phyloP scores from a whole-genome alignment of 257 asterid genomes.

The Gentiana macrophylla region DNA sequence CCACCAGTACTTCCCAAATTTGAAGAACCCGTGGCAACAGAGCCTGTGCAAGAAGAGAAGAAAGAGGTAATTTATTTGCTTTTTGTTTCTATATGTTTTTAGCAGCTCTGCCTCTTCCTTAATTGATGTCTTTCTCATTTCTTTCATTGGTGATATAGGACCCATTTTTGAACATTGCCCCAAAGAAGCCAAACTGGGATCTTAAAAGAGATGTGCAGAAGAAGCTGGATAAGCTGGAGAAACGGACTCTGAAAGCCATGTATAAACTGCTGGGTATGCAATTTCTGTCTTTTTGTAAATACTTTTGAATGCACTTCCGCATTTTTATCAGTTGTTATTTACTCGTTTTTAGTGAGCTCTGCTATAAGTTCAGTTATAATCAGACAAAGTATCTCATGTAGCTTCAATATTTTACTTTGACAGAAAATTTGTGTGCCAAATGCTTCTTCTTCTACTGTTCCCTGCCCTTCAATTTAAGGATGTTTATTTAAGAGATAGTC shows the following conservation, averaged over 20 bases:
- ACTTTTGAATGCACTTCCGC: too few species aligned
- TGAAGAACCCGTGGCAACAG: slow-evolving; percentile 64
- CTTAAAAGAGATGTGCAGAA: slow-evolving; percentile 88
- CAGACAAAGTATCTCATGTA: too few species aligned
- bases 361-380: too few species aligned
- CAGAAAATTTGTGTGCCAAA: too few species aligned
- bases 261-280: slow-evolving; percentile 54
- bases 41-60: slow-evolving; percentile 58
- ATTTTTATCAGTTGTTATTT: too few species aligned
- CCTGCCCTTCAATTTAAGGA: too few species aligned
- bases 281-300: background rate
- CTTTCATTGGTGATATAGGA: slow-evolving; percentile 33
- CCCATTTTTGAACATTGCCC: slow-evolving; percentile 90
- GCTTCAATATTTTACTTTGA: too few species aligned
- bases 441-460: too few species aligned
- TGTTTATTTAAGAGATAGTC: too few species aligned
- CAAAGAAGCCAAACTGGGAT: slow-evolving; percentile 98
- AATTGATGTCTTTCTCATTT: background rate
- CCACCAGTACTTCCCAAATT: slow-evolving; percentile 85
- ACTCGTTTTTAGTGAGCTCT: too few species aligned
- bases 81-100: background rate
- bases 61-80: slow-evolving; percentile 48
- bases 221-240: slow-evolving; percentile 87
- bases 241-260: slow-evolving; percentile 81
- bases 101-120: background rate